phyloP scores from a whole-genome alignment of 345 rosid genomes.

The Melastoma malabathricum region DNA sequence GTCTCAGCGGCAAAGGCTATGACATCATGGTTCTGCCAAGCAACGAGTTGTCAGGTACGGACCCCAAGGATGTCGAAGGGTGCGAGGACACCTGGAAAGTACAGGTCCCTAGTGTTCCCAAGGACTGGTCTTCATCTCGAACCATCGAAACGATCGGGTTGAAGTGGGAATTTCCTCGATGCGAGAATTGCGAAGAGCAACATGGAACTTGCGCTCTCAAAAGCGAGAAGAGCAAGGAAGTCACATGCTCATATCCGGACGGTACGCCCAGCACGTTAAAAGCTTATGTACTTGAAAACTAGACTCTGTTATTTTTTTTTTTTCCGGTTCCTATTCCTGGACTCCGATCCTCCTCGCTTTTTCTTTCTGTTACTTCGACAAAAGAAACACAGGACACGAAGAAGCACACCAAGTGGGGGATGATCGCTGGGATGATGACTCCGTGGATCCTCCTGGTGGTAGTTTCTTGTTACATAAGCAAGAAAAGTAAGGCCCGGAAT shows the following conservation, averaged over 20 bases:
- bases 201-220: constrained; percentile 13
- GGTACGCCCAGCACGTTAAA: not conserved
- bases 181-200: constrained; percentile 6
- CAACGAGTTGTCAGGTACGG: not conserved
- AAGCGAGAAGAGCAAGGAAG: constrained; percentile 2
- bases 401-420: too few species aligned
- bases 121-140: not conserved
- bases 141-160: constrained; percentile 4
- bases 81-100: constrained; percentile 5
- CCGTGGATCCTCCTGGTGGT: too few species aligned
- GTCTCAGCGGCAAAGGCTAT: constrained; percentile 13
- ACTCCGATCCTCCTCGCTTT: too few species aligned
- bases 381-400: too few species aligned
- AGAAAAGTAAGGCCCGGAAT: too few species aligned
- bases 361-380: constrained; percentile 1
- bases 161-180: constrained; percentile 11
- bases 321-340: too few species aligned
- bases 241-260: constrained; percentile 3
- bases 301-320: too few species aligned
- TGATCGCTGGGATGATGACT: too few species aligned
- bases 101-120: constrained; percentile 6
- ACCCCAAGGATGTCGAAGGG: not conserved
- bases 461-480: too few species aligned
- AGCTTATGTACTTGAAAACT: too few species aligned
- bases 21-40: constrained; percentile 7